Evolutionary conservation across 371 early-diverging fungal genomes (phyloP), one percentile per base, ranked within the genome.

Genomic region (Mucor lusitanicus): DNA sequence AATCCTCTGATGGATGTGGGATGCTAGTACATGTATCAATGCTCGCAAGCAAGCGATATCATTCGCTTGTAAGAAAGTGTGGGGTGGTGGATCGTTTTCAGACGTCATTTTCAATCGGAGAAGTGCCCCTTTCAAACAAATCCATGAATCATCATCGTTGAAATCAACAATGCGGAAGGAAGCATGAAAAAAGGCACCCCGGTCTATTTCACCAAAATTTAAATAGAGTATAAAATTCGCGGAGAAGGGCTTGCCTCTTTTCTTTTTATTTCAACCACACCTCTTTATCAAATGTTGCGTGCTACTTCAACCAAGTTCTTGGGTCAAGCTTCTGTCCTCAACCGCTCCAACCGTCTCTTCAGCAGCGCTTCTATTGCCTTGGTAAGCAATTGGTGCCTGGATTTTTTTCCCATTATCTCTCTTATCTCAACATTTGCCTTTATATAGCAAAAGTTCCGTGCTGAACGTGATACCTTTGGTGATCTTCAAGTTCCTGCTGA

Each of bases 401-500:
- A 23, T 9, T 13, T 53, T 25, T 53, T 25, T 35, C 1, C 12
- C 21, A 21, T 50, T 27, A 53, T 53, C 53, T 53, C 23, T 37
- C 17, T 28, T 64, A 23, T 32, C 33, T 59, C 42, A 58, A 39
- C 19, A 13, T 46, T 42, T 44, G 28, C 40, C 28, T 50, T 35
- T 35, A 21, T 40, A 53, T 67, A 76, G 76, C 76, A 76, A 76
- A 73, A 80, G 48, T 91, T 86, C 77, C 84, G 94, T 62, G 75
- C 79, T 61, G 96, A 95, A 76, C 80, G 82, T 28, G 96, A 95
- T 74, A 92, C 95, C 25, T 93, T 95, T 85, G 96, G 96, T 57
- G 91, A 91, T 67, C 80, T 95, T 56, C 79, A 91, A 65, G 96
- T 95, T 5, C 96, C 96, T 35, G 82, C 90, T 13, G 92, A 95